These are phyloP conservation scores for Gypsophila paniculata DNA, from an alignment of 179 eudicot species.

Conservation along the genomic window DNA sequence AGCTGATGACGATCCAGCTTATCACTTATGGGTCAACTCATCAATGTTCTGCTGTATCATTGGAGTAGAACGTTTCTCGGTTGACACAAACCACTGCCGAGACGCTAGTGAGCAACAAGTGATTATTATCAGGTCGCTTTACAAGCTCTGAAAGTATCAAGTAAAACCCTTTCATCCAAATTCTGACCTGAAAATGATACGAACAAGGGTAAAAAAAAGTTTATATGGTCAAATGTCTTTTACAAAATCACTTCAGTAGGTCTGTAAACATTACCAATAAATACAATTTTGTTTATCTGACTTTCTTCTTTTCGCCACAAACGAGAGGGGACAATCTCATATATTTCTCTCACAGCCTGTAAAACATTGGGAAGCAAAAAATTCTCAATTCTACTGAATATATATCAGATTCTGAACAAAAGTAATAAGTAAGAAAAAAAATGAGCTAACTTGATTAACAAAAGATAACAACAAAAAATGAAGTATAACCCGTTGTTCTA, in stretches of 20 bases:
- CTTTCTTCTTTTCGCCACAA: conserved; percentile 60
- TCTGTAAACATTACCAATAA: conserved; percentile 53
- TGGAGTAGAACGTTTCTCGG: not conserved
- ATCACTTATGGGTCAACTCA: not conserved
- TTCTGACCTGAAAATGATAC: conserved; percentile 56
- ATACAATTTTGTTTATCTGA: conserved; percentile 66
- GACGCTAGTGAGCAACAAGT: not conserved
- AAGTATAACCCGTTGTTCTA: no score
- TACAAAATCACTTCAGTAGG: conserved; percentile 7
- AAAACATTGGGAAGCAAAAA: conserved; percentile 15
- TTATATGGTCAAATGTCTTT: not conserved
- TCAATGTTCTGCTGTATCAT: not conserved
- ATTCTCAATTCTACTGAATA: not conserved
- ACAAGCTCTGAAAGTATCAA: conserved; percentile 54
- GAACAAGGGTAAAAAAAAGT: not conserved
- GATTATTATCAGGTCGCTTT: conserved; percentile 15
- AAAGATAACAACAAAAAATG: no score
- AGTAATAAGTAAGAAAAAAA: not conserved
- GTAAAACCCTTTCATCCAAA: conserved; percentile 55
- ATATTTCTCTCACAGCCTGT: conserved; percentile 92
- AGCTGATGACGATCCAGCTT: not conserved
- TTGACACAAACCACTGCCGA: not conserved
- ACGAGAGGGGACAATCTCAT: conserved; percentile 84
- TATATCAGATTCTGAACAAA: conserved; percentile 2
- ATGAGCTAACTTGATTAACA: not conserved